Conservation (phyloP, 441 rosid species). For the Adansonia grandidieri region DNA sequence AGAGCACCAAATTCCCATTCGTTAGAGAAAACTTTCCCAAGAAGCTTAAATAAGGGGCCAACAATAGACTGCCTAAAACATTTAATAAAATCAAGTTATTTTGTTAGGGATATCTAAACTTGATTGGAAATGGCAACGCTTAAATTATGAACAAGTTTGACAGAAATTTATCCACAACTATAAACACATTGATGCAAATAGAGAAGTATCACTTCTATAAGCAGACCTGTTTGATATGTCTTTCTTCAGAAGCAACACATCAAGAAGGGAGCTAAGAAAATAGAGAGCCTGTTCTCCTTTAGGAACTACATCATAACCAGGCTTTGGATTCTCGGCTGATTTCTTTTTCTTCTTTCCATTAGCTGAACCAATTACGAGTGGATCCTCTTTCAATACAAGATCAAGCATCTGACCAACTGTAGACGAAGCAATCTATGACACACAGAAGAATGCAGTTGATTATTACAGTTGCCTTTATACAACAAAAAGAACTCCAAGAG, state of each 20-base stretch:
- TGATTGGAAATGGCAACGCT: not conserved
- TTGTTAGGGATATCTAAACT: not conserved
- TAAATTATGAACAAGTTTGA: not conserved
- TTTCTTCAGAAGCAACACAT: slow-evolving; percentile 80
- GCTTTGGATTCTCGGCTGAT: slow-evolving; percentile 38
- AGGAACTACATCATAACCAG: slow-evolving; percentile 36
- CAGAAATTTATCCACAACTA: not conserved
- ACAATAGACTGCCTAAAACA: slow-evolving; percentile 69
- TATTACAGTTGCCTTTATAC: slow-evolving; percentile 15
- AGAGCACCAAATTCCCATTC: slow-evolving; percentile 48
- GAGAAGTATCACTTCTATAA: slow-evolving; percentile 24
- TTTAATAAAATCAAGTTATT: slow-evolving; percentile 25
- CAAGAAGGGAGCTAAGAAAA: slow-evolving; percentile 79
- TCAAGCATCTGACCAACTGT: slow-evolving; percentile 60
- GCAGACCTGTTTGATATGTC: slow-evolving; percentile 76
- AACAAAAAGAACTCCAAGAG: slow-evolving; percentile 1
- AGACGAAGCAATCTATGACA: slow-evolving; percentile 70
- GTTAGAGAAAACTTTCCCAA: slow-evolving; percentile 54
- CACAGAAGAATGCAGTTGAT: slow-evolving; percentile 30
- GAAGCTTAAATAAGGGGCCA: slow-evolving; percentile 81
- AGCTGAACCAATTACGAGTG: slow-evolving; percentile 39
- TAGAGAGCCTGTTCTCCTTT: slow-evolving; percentile 52
- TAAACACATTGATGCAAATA: not conserved
- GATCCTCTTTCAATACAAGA: slow-evolving; percentile 49
- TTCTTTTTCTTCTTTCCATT: slow-evolving; percentile 69